Conservation (phyloP, 441 rosid genomes). For the Bocquillonia castaneifolia region DNA sequence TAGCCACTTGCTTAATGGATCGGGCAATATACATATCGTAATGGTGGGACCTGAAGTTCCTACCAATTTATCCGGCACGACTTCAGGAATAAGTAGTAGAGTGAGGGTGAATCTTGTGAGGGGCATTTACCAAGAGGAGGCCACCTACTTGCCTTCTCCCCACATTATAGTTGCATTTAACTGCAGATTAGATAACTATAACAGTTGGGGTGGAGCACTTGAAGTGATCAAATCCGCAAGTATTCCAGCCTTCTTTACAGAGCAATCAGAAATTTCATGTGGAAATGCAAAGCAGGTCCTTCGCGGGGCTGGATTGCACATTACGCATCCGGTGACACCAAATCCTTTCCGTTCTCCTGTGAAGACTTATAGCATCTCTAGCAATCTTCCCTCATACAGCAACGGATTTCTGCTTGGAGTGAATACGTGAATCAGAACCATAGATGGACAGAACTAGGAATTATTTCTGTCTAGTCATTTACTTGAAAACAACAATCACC, state of each 20-base stretch:
- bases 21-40: constrained; percentile 39
- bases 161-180: constrained; percentile 35
- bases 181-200: constrained; percentile 34
- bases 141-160: constrained; percentile 40
- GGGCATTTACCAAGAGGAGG: constrained; percentile 46
- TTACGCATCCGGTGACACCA: constrained; percentile 44
- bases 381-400: constrained; percentile 44
- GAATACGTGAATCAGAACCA: constrained; percentile 26
- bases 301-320: constrained; percentile 41
- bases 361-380: constrained; percentile 29
- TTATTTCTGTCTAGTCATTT: not conserved
- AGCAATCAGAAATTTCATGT: constrained; percentile 40
- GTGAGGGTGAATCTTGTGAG: constrained; percentile 44
- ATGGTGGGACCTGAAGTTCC: constrained; percentile 52
- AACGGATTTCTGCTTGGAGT: constrained; percentile 44
- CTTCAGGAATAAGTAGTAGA: constrained; percentile 43
- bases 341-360: constrained; percentile 44
- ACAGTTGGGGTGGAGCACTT: constrained; percentile 39
- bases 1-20: constrained; percentile 42
- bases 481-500: not conserved
- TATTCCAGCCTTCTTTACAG: constrained; percentile 42
- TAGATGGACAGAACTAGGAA: constrained; percentile 4
- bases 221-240: constrained; percentile 33
- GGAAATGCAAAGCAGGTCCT: constrained; percentile 38
- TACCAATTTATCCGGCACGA: constrained; percentile 39